phyloP scores from a whole-genome alignment of 2,329 filamentous ascomycete species.

The Ophiostoma quercus region DNA sequence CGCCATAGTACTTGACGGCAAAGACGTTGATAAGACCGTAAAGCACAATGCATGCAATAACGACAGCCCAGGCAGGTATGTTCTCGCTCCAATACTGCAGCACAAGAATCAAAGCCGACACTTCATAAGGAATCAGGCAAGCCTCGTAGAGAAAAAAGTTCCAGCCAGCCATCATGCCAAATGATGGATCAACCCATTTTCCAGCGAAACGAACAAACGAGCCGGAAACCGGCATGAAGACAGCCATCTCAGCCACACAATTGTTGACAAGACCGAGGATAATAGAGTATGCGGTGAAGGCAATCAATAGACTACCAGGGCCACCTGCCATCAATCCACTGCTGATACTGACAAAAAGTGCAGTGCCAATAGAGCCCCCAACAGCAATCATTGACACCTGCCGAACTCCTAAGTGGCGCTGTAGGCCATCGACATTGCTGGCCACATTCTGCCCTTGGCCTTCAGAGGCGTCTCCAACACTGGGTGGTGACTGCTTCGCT shows the following conservation, averaged over 20 bases:
- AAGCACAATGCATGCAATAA: constrained; percentile 46
- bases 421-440: constrained; percentile 31
- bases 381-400: constrained; percentile 56
- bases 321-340: constrained; percentile 38
- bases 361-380: constrained; percentile 54
- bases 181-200: constrained; percentile 59
- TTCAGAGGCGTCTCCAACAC: neutral
- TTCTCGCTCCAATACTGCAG: constrained; percentile 44
- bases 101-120: constrained; percentile 39
- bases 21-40: constrained; percentile 31
- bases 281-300: constrained; percentile 51
- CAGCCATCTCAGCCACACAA: constrained; percentile 59
- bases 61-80: constrained; percentile 48
- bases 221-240: constrained; percentile 57
- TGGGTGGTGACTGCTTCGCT: neutral
- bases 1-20: constrained; percentile 35
- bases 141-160: constrained; percentile 43
- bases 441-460: neutral
- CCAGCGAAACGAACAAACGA: constrained; percentile 61
- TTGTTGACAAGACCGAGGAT: constrained; percentile 60
- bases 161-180: constrained; percentile 52
- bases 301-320: constrained; percentile 46
- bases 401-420: constrained; percentile 48
- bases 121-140: constrained; percentile 40
- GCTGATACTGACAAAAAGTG: constrained; percentile 59